Evolutionary conservation across 352 stramenopile species (phyloP), one percentile per base, ranked within the genome.

Genomic region (Phytophthora crassamura): DNA sequence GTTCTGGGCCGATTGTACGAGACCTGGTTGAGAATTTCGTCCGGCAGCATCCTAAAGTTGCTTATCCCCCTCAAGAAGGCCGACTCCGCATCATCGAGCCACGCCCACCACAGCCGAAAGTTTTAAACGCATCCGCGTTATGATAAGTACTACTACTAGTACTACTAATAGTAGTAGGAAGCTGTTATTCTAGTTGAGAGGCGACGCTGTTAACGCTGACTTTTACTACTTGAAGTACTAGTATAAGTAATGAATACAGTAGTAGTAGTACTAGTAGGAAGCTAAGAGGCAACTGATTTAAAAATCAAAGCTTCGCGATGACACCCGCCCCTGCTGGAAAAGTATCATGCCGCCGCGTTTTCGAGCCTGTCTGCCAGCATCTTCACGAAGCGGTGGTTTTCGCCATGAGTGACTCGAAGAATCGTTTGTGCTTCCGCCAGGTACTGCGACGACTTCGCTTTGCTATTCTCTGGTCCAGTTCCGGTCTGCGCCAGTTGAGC

Each of bases 361-460:
- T 64, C 36, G 14, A 81, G 45, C 35, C 75, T 71, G 48, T 82
- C 59, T 25, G 47, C 70, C 8, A 89, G 63, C 36, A 83, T 61
- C 43, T 52, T 57, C 32, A 86, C 68, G 7, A 91, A 78, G 16
- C 67, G 54, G 45, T 89, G 78, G 9, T 72, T 38, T 8, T 69
- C 62, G 35, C 83, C 83, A 59, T 90, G 81, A 4, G 84, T 90
- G 38, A 86, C 75, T 33, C 48, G 51, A 45, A 92, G 61, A 52
- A 90, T 84, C 33, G 53, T 56, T 14, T 67, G 52, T 0, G 83
- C 81, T n/a, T 82, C 64, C 1, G 45, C 20, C 40, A 88, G 38
- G 35, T 84, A 74, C 39, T 68, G 30, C 4, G 46, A 48, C 7
- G 72, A 72, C 18, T 74, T 68, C 18, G 32, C 15, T 7, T 59